Conservation (phyloP, 495 filamentous ascomycete genomes). For the Xylaria acuta region DNA sequence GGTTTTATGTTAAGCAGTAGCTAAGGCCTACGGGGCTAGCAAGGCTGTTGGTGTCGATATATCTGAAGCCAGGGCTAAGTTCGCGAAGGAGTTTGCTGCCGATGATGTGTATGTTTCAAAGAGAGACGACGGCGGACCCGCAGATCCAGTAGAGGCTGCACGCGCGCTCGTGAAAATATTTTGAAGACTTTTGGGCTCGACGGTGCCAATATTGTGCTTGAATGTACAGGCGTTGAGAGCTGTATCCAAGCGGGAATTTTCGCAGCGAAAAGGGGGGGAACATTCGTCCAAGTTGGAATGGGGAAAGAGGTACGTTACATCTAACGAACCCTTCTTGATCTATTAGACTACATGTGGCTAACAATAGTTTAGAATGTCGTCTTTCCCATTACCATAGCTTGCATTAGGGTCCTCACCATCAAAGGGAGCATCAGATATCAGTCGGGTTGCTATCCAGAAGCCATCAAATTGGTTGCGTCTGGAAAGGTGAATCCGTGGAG, state of each 20-base stretch:
- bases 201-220: constrained; percentile 63
- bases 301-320: constrained; percentile 56
- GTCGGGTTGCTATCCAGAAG: constrained; percentile 62
- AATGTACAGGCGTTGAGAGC: constrained; percentile 62
- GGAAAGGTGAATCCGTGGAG: constrained; percentile 59
- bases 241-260: constrained; percentile 62
- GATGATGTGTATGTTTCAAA: constrained; percentile 51
- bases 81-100: constrained; percentile 57
- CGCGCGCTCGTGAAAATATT: constrained; percentile 49
- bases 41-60: constrained; percentile 64
- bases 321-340: background rate
- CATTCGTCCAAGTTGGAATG: constrained; percentile 68
- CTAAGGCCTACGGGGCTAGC: constrained; percentile 58
- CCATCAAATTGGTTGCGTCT: constrained; percentile 56
- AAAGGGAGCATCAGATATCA: constrained; percentile 63
- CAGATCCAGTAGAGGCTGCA: constrained; percentile 39
- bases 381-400: constrained; percentile 64
- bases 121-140: background rate
- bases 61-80: constrained; percentile 55
- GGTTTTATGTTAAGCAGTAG: constrained; percentile 59
- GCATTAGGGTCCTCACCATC: constrained; percentile 59
- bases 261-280: constrained; percentile 59
- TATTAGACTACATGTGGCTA: background rate
- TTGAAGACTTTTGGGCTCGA: constrained; percentile 52
- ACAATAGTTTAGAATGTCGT: constrained; percentile 21